Evolutionary conservation across 2,329 filamentous ascomycete genomes (phyloP).

Genomic region (Fusarium nanum): DNA sequence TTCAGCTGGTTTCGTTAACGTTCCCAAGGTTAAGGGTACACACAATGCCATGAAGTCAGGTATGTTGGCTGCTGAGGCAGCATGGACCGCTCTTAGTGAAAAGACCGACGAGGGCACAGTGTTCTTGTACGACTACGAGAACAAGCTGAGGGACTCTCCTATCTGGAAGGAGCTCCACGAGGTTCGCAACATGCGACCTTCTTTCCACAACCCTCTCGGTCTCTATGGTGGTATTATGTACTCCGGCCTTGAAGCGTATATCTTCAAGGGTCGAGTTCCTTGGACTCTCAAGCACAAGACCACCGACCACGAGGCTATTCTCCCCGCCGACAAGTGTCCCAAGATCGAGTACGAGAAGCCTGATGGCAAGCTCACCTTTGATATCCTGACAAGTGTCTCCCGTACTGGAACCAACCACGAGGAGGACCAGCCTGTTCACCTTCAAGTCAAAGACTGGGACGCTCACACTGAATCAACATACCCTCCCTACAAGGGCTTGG

Average conservation of each 20-base stretch:
- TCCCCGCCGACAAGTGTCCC: slow-evolving; percentile 78
- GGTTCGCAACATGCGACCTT: slow-evolving; percentile 97
- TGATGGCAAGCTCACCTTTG: slow-evolving; percentile 93
- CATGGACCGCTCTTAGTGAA: slow-evolving; percentile 77
- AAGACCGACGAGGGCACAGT: slow-evolving; percentile 72
- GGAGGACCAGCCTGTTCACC: slow-evolving; percentile 96
- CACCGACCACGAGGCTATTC: slow-evolving; percentile 82
- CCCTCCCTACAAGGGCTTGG: slow-evolving; percentile 89
- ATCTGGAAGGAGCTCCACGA: slow-evolving; percentile 96
- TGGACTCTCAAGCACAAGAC: slow-evolving; percentile 92
- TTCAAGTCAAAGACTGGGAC: slow-evolving; percentile 96
- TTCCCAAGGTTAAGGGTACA: slow-evolving; percentile 98
- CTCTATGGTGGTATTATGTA: slow-evolving; percentile 91
- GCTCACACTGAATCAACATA: slow-evolving; percentile 85
- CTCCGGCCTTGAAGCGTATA: slow-evolving; percentile 89
- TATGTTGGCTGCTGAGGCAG: slow-evolving; percentile 94
- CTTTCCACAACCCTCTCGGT: slow-evolving; percentile 88
- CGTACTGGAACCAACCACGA: slow-evolving; percentile 98
- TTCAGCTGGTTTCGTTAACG: slow-evolving; percentile 95
- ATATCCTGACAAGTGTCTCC: slow-evolving; percentile 94
- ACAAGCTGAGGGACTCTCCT: slow-evolving; percentile 82
- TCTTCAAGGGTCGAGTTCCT: slow-evolving; percentile 85
- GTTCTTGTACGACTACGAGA: slow-evolving; percentile 95
- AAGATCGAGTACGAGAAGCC: slow-evolving; percentile 99
- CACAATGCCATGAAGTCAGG: slow-evolving; percentile 98